Conservation (phyloP, 805 yeast genomes). For the Lipomyces sp. region DNA sequence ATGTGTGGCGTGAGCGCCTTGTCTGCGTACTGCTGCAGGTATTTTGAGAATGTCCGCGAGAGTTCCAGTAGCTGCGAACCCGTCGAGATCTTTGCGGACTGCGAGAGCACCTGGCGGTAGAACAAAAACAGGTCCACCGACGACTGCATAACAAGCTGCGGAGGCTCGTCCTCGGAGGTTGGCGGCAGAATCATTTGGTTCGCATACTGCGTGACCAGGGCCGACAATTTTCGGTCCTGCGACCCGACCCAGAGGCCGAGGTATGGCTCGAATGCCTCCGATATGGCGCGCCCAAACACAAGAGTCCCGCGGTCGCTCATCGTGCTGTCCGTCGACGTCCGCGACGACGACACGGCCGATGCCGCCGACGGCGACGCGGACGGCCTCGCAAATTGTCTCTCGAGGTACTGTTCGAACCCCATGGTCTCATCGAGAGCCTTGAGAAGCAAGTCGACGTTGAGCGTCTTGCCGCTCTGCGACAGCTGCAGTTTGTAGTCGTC, state of each 20-base stretch:
- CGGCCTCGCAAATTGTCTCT: slow-evolving; percentile 49
- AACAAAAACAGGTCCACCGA: slow-evolving; percentile 82
- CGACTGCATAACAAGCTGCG: slow-evolving; percentile 72
- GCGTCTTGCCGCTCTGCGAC: slow-evolving; percentile 34
- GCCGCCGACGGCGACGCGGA: too few relatives aligned
- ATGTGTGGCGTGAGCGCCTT: slow-evolving; percentile 41
- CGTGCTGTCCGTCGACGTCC: slow-evolving; percentile 16
- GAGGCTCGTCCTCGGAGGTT: slow-evolving; percentile 45
- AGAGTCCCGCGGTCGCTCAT: slow-evolving; percentile 27
- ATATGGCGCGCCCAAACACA: slow-evolving; percentile 46
- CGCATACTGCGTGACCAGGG: slow-evolving; percentile 62
- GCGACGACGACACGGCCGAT: slow-evolving; percentile 40
- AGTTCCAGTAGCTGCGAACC: slow-evolving; percentile 47
- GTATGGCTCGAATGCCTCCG: slow-evolving; percentile 78
- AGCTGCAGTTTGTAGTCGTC: slow-evolving; percentile 61
- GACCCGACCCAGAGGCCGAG: slow-evolving; percentile 80
- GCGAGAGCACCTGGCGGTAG: slow-evolving; percentile 69
- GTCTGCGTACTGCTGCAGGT: slow-evolving; percentile 57
- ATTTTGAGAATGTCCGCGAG: slow-evolving; percentile 59
- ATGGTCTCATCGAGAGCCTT: slow-evolving; percentile 69
- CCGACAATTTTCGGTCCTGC: slow-evolving; percentile 64
- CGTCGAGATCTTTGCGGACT: slow-evolving; percentile 57
- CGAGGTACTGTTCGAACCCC: slow-evolving; percentile 76
- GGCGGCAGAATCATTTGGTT: slow-evolving; percentile 53
- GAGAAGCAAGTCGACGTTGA: slow-evolving; percentile 63